Evolutionary conservation across 768 basidiomycete species (phyloP), one percentile per base, ranked within the genome.

Genomic region (Calocera cornea): DNA sequence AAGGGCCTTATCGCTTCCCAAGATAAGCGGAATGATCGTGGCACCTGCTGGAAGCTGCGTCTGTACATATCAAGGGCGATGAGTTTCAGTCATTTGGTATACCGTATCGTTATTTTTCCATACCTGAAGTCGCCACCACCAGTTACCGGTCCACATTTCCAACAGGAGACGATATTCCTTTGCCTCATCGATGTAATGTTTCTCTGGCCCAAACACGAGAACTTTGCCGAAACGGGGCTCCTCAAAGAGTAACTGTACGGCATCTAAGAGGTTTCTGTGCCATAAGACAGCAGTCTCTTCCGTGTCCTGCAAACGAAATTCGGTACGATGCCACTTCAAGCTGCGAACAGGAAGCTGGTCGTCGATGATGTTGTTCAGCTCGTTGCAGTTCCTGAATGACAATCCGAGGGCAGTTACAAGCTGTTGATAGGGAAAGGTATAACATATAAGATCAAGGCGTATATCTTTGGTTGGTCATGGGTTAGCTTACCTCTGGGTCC

Each of bases 1-100:
- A 24, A 72, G 72, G 7, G 77, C 77, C 64, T 79, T 79, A 65
- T 78, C 75, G 0, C 75, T 76, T 1, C 75, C 74, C 0, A 73
- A 65, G 11, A 78, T 71, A 0, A 72, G 70, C 0, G 77, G 74
- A 8, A 78, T 64, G n/a, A 78, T 68, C 0, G 75, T 77, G 0
- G 36, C 54, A 33, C 67, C 67, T 17, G 54, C 14, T 40, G 54
- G 31, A 31, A 65, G 36, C 41, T 33, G 14, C 10, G 38, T 49
- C 67, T 68, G 44, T 60, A 29, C 11, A 60, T 10, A 60, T 60
- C n/a, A n/a, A n/a, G n/a, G n/a, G n/a, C n/a, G n/a, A n/a, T n/a
- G n/a, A n/a, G n/a, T n/a, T n/a, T n/a, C n/a, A n/a, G n/a, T n/a
- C n/a, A n/a, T n/a, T n/a, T n/a, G n/a, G 16, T 47, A 24, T 29